Conservation (phyloP, 108 stramenopile genomes). For the Nannochloropsis gaditana region DNA sequence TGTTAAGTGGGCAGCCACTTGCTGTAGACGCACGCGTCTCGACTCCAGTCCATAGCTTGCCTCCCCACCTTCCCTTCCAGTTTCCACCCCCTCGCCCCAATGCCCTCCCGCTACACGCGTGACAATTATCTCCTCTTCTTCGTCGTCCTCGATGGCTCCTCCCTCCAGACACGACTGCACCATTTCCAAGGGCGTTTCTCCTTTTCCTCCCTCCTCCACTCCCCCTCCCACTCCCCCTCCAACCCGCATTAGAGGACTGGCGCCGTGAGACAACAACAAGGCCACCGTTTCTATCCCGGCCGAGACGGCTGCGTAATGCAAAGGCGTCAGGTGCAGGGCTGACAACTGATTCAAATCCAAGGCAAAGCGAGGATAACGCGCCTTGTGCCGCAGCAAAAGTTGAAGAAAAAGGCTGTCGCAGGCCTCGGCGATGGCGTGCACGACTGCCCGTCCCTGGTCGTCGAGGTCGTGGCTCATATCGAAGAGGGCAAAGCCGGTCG, state of each 20-base stretch:
- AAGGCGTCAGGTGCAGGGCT: not conserved
- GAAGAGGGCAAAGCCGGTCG: not conserved
- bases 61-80: not conserved
- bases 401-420: not conserved
- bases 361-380: not conserved
- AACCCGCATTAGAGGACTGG: not conserved
- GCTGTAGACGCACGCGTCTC: not conserved
- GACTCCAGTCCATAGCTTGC: not conserved
- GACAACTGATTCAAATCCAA: conserved; percentile 9
- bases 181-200: conserved; percentile 15
- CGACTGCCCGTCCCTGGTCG: not conserved
- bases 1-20: not conserved
- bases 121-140: not conserved
- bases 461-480: conserved; percentile 3
- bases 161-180: not conserved
- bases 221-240: not conserved
- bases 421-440: not conserved
- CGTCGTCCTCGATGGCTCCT: not conserved
- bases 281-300: conserved; percentile 7
- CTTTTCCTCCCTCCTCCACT: not conserved
- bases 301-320: conserved; percentile 9
- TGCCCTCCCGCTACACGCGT: too few species aligned
- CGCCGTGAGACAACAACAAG: not conserved
- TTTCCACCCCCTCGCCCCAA: not conserved
- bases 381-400: not conserved